Base-by-base conservation (phyloP, 148 eudicot genomes). In the Rheum nobile region DNA sequence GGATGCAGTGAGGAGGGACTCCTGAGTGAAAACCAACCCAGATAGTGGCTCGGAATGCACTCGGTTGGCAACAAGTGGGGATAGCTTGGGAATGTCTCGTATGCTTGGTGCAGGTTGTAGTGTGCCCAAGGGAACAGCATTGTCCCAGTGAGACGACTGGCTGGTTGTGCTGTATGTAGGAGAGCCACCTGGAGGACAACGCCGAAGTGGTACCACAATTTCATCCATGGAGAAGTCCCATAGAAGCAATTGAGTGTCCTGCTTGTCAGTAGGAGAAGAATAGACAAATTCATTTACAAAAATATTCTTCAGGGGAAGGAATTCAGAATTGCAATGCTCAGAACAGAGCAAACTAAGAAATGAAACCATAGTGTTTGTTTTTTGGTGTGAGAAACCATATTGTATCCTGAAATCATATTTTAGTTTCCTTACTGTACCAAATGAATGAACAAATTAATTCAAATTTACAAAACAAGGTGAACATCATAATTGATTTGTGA, bases 201-300 rank as follows among this genome's bases (percentile, higher is more conserved):
- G 88, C 16, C 97, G 90, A 43, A 89, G 82, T 65, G 97, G 94
- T 26, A 89, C 92, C 24, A 88, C 90, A 13, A 91, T 85, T 77
- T 91, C 97, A 31, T 85, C 90, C 91, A 85, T 85, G 73, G 85
- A 91, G 74, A 91, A 78, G 82, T 91, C 97, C 97, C 97, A 91
- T 2, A 91, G 81, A 22, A 91, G 89, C 74, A 91, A 81, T 76
- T 86, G 97, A 21, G 97, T 85, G 76, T 91, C 97, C 97, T 91
- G 80, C 76, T 57, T 41, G 67, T 35, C n/a, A 42, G 11, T 59
- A 29, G 16, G 6, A 11, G 8, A 59, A 2, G 35, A 59, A 55
- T 38, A 12, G 2, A 12, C 0, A 10, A 42, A 47, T 47, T 47
- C n/a, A 47, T 16, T 4, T 16, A 43, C 13, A 10, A 11, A 43